Conservation (phyloP, 495 filamentous ascomycete species). For the Aspergillus hancockii region DNA sequence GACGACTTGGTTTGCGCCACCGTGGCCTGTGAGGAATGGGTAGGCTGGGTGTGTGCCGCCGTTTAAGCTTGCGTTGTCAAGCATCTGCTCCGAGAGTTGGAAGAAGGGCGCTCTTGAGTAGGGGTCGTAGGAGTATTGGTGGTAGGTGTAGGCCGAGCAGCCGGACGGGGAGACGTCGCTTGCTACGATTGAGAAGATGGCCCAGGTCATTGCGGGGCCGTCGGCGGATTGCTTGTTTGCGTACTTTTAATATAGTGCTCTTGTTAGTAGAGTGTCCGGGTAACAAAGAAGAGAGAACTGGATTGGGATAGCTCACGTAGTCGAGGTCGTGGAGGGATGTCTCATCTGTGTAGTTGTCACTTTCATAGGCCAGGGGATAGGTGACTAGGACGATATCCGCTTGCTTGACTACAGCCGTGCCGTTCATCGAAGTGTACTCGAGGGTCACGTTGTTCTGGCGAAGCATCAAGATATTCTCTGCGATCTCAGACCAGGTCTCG, state of each 20-base stretch:
- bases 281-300: too few species aligned
- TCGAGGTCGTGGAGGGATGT: conserved; percentile 57
- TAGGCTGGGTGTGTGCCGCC: conserved; percentile 67
- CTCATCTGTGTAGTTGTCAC: conserved; percentile 50
- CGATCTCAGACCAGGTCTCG: conserved; percentile 53
- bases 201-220: conserved; percentile 69
- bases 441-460: conserved; percentile 64
- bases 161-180: conserved; percentile 59
- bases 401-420: conserved; percentile 62
- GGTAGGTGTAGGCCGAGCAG: conserved; percentile 65
- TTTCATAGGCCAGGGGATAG: conserved; percentile 55
- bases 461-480: conserved; percentile 53
- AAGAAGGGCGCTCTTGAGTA: conserved; percentile 54
- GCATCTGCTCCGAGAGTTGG: conserved; percentile 66
- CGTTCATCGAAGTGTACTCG: conserved; percentile 70
- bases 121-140: conserved; percentile 59
- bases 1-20: conserved; percentile 62
- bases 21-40: conserved; percentile 68
- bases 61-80: conserved; percentile 64
- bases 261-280: too few species aligned
- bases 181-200: conserved; percentile 63
- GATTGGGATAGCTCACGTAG: conserved; percentile 42
- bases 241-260: conserved; percentile 42
- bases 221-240: conserved; percentile 62
- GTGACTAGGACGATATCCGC: conserved; percentile 64